Percentiles rank a stretch among this genome's conserved stretches.
Evolutionary conservation across 805 yeast species (phyloP).

Genomic region (Saccharomycopsis malanga): DNA sequence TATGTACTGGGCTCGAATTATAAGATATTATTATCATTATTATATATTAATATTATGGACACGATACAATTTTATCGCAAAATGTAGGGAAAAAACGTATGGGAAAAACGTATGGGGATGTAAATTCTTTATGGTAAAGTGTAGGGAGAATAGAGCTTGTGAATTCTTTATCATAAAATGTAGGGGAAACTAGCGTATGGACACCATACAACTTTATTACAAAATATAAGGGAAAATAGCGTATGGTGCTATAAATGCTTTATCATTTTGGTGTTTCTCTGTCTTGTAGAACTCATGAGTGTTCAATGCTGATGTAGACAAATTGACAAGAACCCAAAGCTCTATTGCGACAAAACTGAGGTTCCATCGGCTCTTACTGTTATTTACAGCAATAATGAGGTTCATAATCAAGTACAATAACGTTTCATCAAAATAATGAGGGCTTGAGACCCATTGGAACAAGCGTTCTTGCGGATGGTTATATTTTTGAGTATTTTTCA

Average conservation of each 20-base stretch:
- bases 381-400: neutral
- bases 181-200: neutral
- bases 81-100: no score
- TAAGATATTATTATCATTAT: no score
- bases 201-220: neutral
- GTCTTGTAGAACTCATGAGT: conserved; percentile 11
- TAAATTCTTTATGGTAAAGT: no score
- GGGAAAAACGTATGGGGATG: no score
- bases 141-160: no score
- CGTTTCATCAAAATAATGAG: conserved; percentile 68
- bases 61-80: no score
- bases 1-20: no score
- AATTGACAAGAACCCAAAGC: conserved; percentile 14
- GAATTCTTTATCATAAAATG: no score
- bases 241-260: conserved; percentile 8
- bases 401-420: conserved; percentile 36
- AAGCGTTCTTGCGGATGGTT: conserved; percentile 45
- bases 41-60: no score
- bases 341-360: conserved; percentile 5
- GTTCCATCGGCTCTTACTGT: neutral
- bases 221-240: conserved; percentile 18
- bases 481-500: conserved; percentile 48
- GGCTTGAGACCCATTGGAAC: conserved; percentile 47
- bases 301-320: conserved; percentile 11
- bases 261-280: neutral